phyloP scores from a whole-genome alignment of 768 basidiomycete genomes.

The Termitomyces sp. region DNA sequence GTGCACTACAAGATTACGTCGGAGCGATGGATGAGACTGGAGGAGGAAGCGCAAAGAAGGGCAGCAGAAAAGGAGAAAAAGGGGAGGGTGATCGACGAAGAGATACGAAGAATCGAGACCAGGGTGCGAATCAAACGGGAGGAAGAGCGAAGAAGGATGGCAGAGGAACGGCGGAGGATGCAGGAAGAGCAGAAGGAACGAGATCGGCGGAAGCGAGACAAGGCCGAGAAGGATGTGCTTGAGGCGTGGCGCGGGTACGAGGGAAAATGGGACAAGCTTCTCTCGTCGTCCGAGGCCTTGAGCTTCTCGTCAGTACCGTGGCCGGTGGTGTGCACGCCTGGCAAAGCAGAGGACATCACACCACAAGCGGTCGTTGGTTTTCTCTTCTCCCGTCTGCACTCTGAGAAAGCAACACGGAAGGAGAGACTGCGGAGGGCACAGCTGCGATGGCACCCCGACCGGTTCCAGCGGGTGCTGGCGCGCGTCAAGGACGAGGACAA shows the following conservation, averaged over 20 bases:
- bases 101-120: conserved; percentile 48
- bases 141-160: conserved; percentile 39
- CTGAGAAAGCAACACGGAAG: conserved; percentile 48
- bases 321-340: conserved; percentile 49
- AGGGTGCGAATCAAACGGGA: conserved; percentile 46
- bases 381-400: conserved; percentile 62
- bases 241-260: conserved; percentile 67
- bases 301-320: conserved; percentile 66
- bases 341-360: conserved; percentile 42
- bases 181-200: conserved; percentile 35
- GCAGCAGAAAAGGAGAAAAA: conserved; percentile 43
- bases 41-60: conserved; percentile 38
- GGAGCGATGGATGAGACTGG: conserved; percentile 47
- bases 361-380: conserved; percentile 52
- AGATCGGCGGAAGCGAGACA: conserved; percentile 36
- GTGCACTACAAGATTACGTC: conserved; percentile 47
- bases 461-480: conserved; percentile 53
- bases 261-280: conserved; percentile 52
- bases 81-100: conserved; percentile 44
- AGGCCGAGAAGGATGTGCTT: conserved; percentile 36
- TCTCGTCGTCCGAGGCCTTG: conserved; percentile 39
- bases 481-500: conserved; percentile 51
- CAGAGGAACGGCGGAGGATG: conserved; percentile 41
- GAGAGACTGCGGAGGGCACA: conserved; percentile 64
- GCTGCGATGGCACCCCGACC: conserved; percentile 79